A percentile compares a stretch with the other conserved stretches of the same genome.
phyloP scores from a whole-genome alignment of 2,329 filamentous ascomycete species.

The Epichloe scottii region DNA sequence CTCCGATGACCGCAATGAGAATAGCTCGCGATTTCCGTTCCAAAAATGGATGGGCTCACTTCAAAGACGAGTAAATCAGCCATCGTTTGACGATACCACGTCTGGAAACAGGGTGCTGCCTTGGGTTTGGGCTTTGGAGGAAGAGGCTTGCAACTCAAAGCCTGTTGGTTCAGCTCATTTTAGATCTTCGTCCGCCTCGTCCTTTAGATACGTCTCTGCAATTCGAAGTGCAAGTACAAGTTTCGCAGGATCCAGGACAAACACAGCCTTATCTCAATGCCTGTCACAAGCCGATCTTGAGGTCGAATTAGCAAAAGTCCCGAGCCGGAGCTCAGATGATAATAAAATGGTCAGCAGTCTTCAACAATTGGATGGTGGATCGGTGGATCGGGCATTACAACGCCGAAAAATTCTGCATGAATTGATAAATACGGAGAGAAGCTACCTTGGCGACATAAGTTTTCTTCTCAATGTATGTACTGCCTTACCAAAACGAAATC shows the following conservation, averaged over 20 bases:
- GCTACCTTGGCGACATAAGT: constrained; percentile 77
- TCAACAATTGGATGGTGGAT: constrained; percentile 49
- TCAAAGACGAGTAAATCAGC: constrained; percentile 41
- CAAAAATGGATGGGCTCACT: constrained; percentile 62
- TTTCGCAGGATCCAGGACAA: constrained; percentile 50
- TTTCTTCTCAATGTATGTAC: constrained; percentile 67
- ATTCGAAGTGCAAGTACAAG: constrained; percentile 75
- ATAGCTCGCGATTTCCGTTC: constrained; percentile 35
- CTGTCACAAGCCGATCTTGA: constrained; percentile 50
- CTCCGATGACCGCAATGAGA: not conserved
- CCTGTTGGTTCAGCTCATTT: constrained; percentile 3
- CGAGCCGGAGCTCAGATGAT: constrained; percentile 51
- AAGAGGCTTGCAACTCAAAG: not conserved
- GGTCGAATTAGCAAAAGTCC: constrained; percentile 47
- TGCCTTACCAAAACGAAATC: not conserved
- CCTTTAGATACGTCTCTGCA: constrained; percentile 66
- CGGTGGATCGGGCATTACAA: constrained; percentile 59
- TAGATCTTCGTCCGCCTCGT: constrained; percentile 49
- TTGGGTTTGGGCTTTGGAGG: not conserved
- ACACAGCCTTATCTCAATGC: constrained; percentile 36
- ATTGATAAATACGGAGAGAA: constrained; percentile 72
- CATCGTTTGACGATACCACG: constrained; percentile 7
- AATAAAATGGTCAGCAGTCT: constrained; percentile 47
- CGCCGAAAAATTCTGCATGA: constrained; percentile 75
- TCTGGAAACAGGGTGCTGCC: constrained; percentile 4